These are phyloP conservation scores for Amanita brunnescens DNA, from an alignment of 768 basidiomycete genomes.

Conservation along the genomic window DNA sequence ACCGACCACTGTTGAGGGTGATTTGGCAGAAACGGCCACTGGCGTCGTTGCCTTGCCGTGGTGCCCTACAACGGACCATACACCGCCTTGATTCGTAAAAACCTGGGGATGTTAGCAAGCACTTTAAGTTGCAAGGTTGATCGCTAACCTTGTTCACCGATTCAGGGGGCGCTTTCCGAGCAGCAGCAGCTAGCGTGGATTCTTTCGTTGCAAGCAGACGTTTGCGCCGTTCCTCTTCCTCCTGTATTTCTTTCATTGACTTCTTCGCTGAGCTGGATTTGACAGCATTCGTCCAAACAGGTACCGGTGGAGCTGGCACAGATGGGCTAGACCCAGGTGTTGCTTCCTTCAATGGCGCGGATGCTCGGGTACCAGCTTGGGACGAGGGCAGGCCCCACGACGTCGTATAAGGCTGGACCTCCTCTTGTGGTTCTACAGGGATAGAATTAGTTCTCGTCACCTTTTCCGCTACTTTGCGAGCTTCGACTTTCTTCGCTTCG, in stretches of 20 bases:
- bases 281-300: constrained; percentile 68
- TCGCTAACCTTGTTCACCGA: constrained; percentile 58
- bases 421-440: constrained; percentile 38
- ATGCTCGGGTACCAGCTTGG: constrained; percentile 53
- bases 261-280: constrained; percentile 61
- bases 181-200: constrained; percentile 43
- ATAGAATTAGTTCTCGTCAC: constrained; percentile 35
- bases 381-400: constrained; percentile 87
- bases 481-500: constrained; percentile 75
- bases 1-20: constrained; percentile 20
- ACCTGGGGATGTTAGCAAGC: constrained; percentile 21
- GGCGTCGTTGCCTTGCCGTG: constrained; percentile 48
- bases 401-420: constrained; percentile 51
- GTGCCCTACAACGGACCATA: constrained; percentile 85
- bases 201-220: constrained; percentile 49
- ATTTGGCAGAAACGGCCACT: constrained; percentile 18
- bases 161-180: constrained; percentile 73
- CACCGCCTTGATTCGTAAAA: constrained; percentile 30
- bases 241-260: constrained; percentile 98
- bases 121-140: constrained; percentile 8
- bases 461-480: constrained; percentile 63
- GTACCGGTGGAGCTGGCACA: constrained; percentile 21
- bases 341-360: constrained; percentile 33
- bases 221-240: constrained; percentile 90
- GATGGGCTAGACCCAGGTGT: constrained; percentile 18